Conservation (phyloP, 441 rosid species). For the Oxalis stricta region DNA sequence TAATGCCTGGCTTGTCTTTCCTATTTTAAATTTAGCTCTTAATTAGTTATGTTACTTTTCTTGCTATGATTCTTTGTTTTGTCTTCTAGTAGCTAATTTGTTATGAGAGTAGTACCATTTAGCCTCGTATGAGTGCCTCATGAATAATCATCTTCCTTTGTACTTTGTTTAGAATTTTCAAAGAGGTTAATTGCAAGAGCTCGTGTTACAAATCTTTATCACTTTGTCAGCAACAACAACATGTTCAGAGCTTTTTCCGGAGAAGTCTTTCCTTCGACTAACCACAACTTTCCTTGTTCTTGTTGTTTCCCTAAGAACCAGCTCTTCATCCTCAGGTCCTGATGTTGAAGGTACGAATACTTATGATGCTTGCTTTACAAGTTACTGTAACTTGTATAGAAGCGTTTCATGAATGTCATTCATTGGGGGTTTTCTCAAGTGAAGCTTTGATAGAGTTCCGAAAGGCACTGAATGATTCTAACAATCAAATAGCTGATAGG, state of each 20-base stretch:
- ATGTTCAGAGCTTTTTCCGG: conserved; percentile 15
- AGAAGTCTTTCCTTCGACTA: conserved; percentile 14
- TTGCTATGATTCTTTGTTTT: too few species aligned
- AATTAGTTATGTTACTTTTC: too few species aligned
- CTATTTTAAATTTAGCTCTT: too few species aligned
- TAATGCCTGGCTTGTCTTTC: too few species aligned
- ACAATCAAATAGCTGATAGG: conserved; percentile 43
- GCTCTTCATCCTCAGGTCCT: conserved; percentile 37
- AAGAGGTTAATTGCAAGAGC: too few species aligned
- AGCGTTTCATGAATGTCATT: not conserved
- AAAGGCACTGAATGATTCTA: conserved; percentile 44
- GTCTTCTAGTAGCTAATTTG: too few species aligned
- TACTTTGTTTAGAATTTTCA: too few species aligned
- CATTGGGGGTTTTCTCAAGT: conserved; percentile 22
- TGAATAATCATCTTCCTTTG: too few species aligned
- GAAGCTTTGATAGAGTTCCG: conserved; percentile 55
- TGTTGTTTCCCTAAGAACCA: conserved; percentile 20
- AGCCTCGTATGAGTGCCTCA: too few species aligned
- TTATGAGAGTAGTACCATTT: too few species aligned
- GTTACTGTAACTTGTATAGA: not conserved
- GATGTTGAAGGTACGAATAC: conserved; percentile 55
- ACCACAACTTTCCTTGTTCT: conserved; percentile 23
- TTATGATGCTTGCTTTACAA: not conserved
- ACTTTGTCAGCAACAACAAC: too few species aligned
- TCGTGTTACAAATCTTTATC: too few species aligned